A percentile compares a stretch with the other conserved stretches of the same genome.
Conservation (phyloP, 768 basidiomycete species). For the Psilocybe tampanensis region DNA sequence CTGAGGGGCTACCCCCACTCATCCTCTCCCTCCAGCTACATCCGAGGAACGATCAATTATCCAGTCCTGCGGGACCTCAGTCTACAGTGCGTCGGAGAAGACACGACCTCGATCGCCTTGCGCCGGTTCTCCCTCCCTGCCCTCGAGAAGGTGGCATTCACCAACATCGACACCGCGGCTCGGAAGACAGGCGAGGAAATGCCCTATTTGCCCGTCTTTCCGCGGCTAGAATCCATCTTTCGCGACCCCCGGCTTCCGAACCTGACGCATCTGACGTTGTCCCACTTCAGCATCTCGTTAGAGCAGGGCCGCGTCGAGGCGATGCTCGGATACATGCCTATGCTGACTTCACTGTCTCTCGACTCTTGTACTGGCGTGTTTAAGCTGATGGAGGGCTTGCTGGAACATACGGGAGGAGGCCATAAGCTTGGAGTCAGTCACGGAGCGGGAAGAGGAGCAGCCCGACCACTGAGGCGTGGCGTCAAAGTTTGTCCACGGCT, state of each 20-base stretch:
- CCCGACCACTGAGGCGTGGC: slow-evolving; percentile 24
- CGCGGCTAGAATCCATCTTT: slow-evolving; percentile 54
- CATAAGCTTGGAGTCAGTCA: slow-evolving; percentile 9
- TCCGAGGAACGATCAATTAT: slow-evolving; percentile 25
- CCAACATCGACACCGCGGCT: slow-evolving; percentile 33
- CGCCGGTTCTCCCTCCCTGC: slow-evolving; percentile 47
- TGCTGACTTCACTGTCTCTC: slow-evolving; percentile 47
- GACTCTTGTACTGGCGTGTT: slow-evolving; percentile 47
- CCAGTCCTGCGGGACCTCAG: slow-evolving; percentile 42
- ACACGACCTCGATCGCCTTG: slow-evolving; percentile 37
- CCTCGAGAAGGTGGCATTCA: slow-evolving; percentile 47
- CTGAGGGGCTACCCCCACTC: slow-evolving; percentile 18
- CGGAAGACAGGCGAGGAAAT: slow-evolving; percentile 16
- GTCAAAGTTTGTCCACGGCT: slow-evolving; percentile 54
- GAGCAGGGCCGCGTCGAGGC: slow-evolving; percentile 38
- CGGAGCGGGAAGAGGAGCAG: slow-evolving; percentile 4
- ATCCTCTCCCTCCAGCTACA: slow-evolving; percentile 7
- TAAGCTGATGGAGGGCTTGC: slow-evolving; percentile 41
- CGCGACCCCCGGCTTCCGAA: slow-evolving; percentile 55
- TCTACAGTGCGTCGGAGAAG: slow-evolving; percentile 43
- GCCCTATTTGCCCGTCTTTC: slow-evolving; percentile 34
- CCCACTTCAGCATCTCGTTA: slow-evolving; percentile 43
- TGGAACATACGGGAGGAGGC: slow-evolving; percentile 35
- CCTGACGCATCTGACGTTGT: slow-evolving; percentile 53
- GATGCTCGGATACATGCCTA: slow-evolving; percentile 55